Evolutionary conservation across 2,329 filamentous ascomycete species (phyloP).

Genomic region (Aschersonia sp.): DNA sequence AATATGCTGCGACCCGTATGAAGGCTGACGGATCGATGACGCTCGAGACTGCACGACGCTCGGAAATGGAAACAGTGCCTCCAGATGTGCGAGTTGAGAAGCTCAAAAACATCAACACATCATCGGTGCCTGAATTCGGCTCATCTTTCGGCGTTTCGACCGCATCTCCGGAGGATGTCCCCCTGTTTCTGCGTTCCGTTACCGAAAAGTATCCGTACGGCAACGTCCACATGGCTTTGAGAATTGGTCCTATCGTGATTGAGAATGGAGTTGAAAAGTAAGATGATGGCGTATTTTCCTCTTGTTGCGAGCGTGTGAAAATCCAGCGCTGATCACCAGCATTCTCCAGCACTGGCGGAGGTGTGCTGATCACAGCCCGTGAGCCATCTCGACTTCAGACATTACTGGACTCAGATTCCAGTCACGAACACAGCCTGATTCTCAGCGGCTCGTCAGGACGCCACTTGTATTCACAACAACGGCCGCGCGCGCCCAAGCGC

Average conservation of each 20-base stretch:
- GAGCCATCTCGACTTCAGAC: constrained; percentile 10
- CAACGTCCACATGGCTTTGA: constrained; percentile 24
- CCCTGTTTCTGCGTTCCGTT: constrained; percentile 14
- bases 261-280: constrained; percentile 23
- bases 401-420: constrained; percentile 9
- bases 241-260: constrained; percentile 23
- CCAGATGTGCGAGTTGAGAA: constrained; percentile 1
- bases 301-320: neutral
- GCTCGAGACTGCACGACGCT: constrained; percentile 2
- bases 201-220: constrained; percentile 20
- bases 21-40: constrained; percentile 3
- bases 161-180: constrained; percentile 12
- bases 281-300: constrained; percentile 4
- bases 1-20: constrained; percentile 8
- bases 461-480: constrained; percentile 6
- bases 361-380: constrained; percentile 12
- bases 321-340: too few species aligned
- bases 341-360: constrained; percentile 10
- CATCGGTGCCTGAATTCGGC: constrained; percentile 8
- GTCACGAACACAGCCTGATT: constrained; percentile 9
- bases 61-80: neutral
- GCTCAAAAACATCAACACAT: constrained; percentile 5
- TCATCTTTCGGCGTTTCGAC: constrained; percentile 8
- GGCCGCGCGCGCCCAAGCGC: constrained; percentile 11
- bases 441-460: constrained; percentile 8